These are phyloP conservation scores for Colletotrichum neosansevieriae DNA, from an alignment of 2,329 filamentous ascomycete species.

Conservation along the genomic window DNA sequence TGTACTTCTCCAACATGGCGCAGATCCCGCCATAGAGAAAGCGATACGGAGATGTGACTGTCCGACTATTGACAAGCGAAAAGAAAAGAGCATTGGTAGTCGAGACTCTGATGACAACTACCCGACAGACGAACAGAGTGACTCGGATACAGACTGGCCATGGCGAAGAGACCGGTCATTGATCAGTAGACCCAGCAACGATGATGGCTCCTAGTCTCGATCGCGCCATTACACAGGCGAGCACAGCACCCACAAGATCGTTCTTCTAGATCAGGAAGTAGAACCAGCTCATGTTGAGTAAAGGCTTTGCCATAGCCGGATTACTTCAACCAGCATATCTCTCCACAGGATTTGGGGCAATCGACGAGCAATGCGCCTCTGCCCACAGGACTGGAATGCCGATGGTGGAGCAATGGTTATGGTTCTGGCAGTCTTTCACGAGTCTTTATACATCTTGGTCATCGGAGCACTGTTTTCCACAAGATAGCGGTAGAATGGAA, in stretches of 20 bases:
- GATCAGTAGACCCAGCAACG: not conserved
- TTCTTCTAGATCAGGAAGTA: too few relatives aligned
- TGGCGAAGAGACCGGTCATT: not conserved
- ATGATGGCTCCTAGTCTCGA: not conserved
- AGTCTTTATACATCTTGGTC: not conserved
- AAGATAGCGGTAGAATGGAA: not conserved
- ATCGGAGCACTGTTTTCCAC: not conserved
- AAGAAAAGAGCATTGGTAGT: not conserved
- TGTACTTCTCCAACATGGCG: conserved; percentile 1
- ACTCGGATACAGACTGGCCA: not conserved
- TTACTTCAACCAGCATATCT: not conserved
- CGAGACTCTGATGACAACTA: not conserved
- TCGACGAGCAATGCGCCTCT: not conserved
- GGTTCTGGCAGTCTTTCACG: conserved; percentile 38
- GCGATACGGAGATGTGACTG: not conserved
- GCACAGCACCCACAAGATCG: not conserved
- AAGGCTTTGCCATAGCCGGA: not conserved
- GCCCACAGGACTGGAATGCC: not conserved
- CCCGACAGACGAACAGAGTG: not conserved
- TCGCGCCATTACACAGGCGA: not conserved
- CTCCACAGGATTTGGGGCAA: not conserved
- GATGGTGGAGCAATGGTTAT: conserved; percentile 54
- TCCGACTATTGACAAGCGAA: not conserved
- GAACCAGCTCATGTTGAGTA: too few relatives aligned
- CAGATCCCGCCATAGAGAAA: not conserved